Evolutionary conservation across 371 early-diverging fungal species (phyloP), one percentile per base, ranked within the genome.

Genomic region (Chytridium lagenaria): DNA sequence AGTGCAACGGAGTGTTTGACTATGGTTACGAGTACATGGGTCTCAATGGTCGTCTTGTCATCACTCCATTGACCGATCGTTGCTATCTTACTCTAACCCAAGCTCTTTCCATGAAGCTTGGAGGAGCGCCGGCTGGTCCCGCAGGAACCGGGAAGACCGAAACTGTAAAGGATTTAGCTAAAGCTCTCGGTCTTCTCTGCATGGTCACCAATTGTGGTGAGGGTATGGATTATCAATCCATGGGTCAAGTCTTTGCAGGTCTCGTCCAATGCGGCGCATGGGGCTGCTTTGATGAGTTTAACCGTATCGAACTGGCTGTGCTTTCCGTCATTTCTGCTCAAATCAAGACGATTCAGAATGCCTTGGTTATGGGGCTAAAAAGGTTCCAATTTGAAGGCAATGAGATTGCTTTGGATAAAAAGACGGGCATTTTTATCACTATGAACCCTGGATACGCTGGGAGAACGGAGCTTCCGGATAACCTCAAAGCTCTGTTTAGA

Each of bases 201-300:
- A 84, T 88, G 83, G 89, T 88, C 1, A 89, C 89, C 16, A 89
- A 89, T 75, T 90, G 91, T 72, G 88, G 87, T 65, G 90, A 90
- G 65, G 84, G 86, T 26, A 84, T 87, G 84, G 87, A 88, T 71
- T 86, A 87, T 64, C 84, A 78, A 65, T 84, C 88, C 1, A 85
- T 90, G 84, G 84, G 86, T 23, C 80, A 86, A 68, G 88, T 89
- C 23, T 88, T 90, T 71, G 73, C 84, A 19, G 90, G 89, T 23
- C 80, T 88, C 22, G 84, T 84, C 3, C 85, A 86, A 68, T 85
- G 83, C 0, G 88, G 87, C 22, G 85, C 87, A 0, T 90, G 86
- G 86, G 84, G 89, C 7, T 90, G 91, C 70, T 88, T 90, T 78
- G 91, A 90, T 74, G 91, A 90, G 77, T 90, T 89, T 71, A 90